Percentiles rank a stretch among this genome's conserved stretches.
These are phyloP conservation scores for Naganishia friedmannii DNA, from an alignment of 768 basidiomycete species.

Conservation along the genomic window DNA sequence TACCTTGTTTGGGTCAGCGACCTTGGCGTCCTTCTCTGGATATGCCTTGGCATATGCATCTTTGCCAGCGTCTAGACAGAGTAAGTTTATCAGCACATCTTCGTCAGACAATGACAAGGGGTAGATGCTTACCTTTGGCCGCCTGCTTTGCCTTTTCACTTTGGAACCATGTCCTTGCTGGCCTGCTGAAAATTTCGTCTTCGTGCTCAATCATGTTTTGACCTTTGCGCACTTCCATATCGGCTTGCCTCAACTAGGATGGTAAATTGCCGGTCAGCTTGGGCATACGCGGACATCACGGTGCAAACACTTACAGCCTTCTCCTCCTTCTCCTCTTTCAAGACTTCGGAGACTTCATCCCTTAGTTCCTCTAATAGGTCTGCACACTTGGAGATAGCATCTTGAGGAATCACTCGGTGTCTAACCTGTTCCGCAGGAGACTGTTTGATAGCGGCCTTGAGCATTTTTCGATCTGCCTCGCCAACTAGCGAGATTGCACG, in stretches of 20 bases:
- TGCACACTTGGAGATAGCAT: constrained; percentile 68
- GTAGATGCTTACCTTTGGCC: constrained; percentile 64
- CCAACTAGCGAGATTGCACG: constrained; percentile 93
- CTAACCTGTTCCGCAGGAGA: constrained; percentile 72
- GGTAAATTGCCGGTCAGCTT: constrained; percentile 20
- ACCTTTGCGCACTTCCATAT: constrained; percentile 93
- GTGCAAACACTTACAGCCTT: constrained; percentile 58
- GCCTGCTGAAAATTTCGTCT: constrained; percentile 85
- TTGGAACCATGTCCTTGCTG: constrained; percentile 99
- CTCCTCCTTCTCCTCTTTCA: constrained; percentile 92
- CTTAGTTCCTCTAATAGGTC: constrained; percentile 69
- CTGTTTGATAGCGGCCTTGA: constrained; percentile 92
- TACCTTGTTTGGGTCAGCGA: constrained; percentile 43
- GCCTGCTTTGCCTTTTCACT: constrained; percentile 73
- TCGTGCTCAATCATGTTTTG: constrained; percentile 93
- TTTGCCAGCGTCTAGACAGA: constrained; percentile 66
- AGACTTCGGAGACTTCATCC: constrained; percentile 70
- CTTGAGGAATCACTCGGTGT: constrained; percentile 79
- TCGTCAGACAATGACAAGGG: neutral
- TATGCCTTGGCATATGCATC: constrained; percentile 66
- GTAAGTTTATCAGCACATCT: constrained; percentile 25
- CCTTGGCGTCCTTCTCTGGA: constrained; percentile 53
- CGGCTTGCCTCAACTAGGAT: constrained; percentile 73
- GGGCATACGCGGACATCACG: constrained; percentile 53
- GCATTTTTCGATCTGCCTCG: constrained; percentile 91